Percentiles rank a stretch among this genome's conserved stretches.
Evolutionary conservation across 306 rosid genomes (phyloP).

Genomic region (Gastrolobium bilobum): DNA sequence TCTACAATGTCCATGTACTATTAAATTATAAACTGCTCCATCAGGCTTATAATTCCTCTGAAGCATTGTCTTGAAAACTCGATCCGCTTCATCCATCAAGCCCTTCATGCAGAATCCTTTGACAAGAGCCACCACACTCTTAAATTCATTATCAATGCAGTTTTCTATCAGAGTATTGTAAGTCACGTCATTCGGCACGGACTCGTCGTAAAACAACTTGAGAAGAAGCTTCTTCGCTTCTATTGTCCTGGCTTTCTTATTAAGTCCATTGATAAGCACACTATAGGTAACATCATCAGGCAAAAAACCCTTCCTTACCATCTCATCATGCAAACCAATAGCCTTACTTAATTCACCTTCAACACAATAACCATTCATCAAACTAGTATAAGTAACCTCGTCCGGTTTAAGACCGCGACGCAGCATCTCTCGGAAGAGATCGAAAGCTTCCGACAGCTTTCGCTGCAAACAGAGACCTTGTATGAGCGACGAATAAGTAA

Average conservation of each 20-base stretch:
- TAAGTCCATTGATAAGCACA: constrained; percentile 92
- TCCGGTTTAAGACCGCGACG: constrained; percentile 64
- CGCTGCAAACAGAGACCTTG: constrained; percentile 82
- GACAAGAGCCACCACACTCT: constrained; percentile 76
- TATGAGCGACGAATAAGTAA: constrained; percentile 82
- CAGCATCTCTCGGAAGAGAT: constrained; percentile 80
- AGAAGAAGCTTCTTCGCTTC: constrained; percentile 93
- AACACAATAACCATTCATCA: constrained; percentile 81
- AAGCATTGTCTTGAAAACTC: constrained; percentile 72
- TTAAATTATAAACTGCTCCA: constrained; percentile 73
- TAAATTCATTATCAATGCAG: constrained; percentile 71
- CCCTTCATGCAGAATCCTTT: constrained; percentile 96
- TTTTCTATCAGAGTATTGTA: constrained; percentile 80
- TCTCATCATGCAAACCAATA: constrained; percentile 77
- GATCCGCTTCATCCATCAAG: constrained; percentile 87
- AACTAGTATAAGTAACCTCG: constrained; percentile 79
- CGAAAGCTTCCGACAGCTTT: constrained; percentile 71
- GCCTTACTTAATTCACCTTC: constrained; percentile 85
- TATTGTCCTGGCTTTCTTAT: constrained; percentile 80
- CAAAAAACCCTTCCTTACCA: constrained; percentile 76
- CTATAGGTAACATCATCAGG: constrained; percentile 91
- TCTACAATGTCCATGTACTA: constrained; percentile 88
- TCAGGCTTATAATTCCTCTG: constrained; percentile 65
- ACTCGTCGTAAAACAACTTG: constrained; percentile 79
- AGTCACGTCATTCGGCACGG: constrained; percentile 73